Evolutionary conservation across 2,329 filamentous ascomycete species (phyloP), one percentile per base, ranked within the genome.

Genomic region (Microdochium trichocladiopsis): DNA sequence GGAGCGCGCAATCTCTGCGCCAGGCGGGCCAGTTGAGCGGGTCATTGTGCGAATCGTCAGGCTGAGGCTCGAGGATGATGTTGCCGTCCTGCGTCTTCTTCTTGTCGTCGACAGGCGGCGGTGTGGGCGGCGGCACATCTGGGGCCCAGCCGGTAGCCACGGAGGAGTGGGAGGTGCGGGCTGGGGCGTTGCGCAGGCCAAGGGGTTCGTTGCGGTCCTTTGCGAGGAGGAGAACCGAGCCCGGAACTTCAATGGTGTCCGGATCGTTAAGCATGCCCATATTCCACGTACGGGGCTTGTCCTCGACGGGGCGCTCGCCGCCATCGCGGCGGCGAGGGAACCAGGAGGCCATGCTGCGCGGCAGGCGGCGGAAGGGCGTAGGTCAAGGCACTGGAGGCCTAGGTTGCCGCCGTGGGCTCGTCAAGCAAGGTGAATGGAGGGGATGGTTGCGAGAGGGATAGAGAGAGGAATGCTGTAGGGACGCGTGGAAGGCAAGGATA

Each of bases 61-160:
- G 93, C 65, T 97, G 93, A 0, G 93, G 93, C 0, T 95, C 87
- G 14, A 97, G 74, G 52, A 97, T 90, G 61, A 96, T 90, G 55
- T 82, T 80, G 16, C 91, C 91, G 65, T 96, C 87, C 33, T 78
- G 71, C 2, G 91, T 96, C 58, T 77, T 86, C 74, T 96, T 96
- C 71, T 83, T 82, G 47, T 73, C 73, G 16, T 67, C 67, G 49
- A 66, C 57, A 18, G 57, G 57, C 6, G 58, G 51, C 2, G 59
- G 55, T 1, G 55, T 56, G 21, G 49, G 58, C 52, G 58, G 60
- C 9, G 69, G 64, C 4, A 60, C 58, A 25, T 71, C 71, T 23
- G 69, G 67, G 4, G 66, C 56, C 22, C 75, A 68, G 24, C 76
- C 75, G 3, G 70, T 67, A 1, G 78, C 76, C 33, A 83, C 71